A percentile compares a stretch with the other conserved stretches of the same genome.
Evolutionary conservation across 306 rosid species (phyloP).

Genomic region (Gillenia trifoliata): DNA sequence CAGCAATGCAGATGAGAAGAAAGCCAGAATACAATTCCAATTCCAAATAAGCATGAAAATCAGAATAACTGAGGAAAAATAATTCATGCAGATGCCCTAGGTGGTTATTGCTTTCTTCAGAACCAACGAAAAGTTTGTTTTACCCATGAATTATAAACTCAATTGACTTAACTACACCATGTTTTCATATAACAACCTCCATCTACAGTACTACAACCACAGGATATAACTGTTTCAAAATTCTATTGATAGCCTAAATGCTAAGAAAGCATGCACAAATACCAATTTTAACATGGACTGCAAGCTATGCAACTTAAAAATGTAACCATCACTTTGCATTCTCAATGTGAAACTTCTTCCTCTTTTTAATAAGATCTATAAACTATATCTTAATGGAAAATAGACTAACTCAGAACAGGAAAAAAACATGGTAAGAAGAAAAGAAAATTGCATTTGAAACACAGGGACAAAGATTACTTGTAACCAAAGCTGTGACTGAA

Average conservation of each 20-base stretch:
- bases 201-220: not conserved
- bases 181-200: not conserved
- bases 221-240: not conserved
- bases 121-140: not conserved
- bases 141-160: not conserved
- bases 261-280: not conserved
- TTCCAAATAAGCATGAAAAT: not conserved
- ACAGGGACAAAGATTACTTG: constrained; percentile 47
- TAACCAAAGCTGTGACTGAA: constrained; percentile 84
- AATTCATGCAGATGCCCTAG: not conserved
- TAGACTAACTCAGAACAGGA: not conserved
- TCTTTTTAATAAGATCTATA: not conserved
- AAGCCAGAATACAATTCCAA: not conserved
- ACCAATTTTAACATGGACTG: not conserved
- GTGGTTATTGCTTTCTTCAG: not conserved
- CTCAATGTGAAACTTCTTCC: not conserved
- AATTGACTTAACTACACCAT: not conserved
- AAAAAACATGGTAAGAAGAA: not conserved
- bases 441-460: constrained; percentile 1
- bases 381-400: not conserved
- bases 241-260: not conserved
- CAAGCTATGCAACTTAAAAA: not conserved
- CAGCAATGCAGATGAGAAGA: not conserved
- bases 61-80: not conserved
- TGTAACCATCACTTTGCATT: not conserved